phyloP scores from a whole-genome alignment of 495 filamentous ascomycete species.

The Aspergillus saccharolyticus region DNA sequence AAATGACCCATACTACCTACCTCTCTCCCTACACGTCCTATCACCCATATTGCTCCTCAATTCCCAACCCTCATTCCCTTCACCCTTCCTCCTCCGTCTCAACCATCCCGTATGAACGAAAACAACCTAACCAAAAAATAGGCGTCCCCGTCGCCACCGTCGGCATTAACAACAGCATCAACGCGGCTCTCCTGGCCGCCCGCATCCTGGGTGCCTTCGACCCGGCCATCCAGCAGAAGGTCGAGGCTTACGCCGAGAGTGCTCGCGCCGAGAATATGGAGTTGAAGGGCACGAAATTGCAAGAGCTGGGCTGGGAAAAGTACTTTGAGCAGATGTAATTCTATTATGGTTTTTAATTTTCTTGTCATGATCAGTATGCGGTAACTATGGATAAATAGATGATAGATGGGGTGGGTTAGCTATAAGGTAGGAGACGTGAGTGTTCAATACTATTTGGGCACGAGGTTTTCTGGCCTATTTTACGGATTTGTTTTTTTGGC shows the following conservation, averaged over 20 bases:
- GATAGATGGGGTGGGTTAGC: too few species aligned
- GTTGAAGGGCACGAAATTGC: slow-evolving; percentile 42
- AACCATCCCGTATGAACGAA: slow-evolving; percentile 1
- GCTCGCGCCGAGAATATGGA: slow-evolving; percentile 63
- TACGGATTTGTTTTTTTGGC: too few species aligned
- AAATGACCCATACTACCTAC: slow-evolving; percentile 8
- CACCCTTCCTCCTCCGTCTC: background rate
- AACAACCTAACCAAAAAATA: slow-evolving; percentile 20
- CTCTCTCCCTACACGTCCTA: background rate
- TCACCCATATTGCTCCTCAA: background rate
- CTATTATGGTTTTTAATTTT: background rate
- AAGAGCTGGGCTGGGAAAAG: slow-evolving; percentile 60
- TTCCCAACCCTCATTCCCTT: background rate
- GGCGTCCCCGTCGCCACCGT: slow-evolving; percentile 85
- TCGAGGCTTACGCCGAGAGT: slow-evolving; percentile 65
- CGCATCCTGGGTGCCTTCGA: slow-evolving; percentile 73
- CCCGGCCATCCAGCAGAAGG: slow-evolving; percentile 50
- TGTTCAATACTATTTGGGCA: too few species aligned
- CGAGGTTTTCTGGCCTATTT: too few species aligned
- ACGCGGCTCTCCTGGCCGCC: slow-evolving; percentile 84
- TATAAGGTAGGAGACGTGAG: too few species aligned
- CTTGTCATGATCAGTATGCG: background rate
- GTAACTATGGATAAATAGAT: background rate
- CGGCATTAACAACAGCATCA: slow-evolving; percentile 88
- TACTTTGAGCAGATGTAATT: slow-evolving; percentile 59